A percentile compares a stretch with the other conserved stretches of the same genome.
Evolutionary conservation across 305 asterid species (phyloP).

Genomic region (Coffea humblotiana): DNA sequence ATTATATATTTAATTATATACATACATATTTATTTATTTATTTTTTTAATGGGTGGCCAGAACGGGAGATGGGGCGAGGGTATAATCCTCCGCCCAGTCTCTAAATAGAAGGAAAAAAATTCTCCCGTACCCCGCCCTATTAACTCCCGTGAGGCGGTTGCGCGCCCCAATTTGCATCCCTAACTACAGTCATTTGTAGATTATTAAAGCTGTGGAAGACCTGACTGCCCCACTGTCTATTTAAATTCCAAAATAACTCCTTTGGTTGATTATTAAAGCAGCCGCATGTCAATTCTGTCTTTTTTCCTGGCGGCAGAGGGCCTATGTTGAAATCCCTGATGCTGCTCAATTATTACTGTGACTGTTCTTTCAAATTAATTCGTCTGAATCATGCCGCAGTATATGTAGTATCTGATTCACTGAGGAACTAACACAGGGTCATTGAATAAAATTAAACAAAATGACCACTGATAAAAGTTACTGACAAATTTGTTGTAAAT

Average conservation of each 20-base stretch:
- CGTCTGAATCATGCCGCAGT: conserved; percentile 20
- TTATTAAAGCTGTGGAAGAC: too few species aligned
- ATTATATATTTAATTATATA: too few species aligned
- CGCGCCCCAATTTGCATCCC: too few species aligned
- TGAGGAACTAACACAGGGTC: conserved; percentile 19
- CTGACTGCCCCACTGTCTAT: not conserved
- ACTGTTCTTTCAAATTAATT: conserved; percentile 14
- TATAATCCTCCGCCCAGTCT: too few species aligned
- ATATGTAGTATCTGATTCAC: conserved; percentile 22
- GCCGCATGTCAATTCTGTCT: not conserved
- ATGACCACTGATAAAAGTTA: conserved; percentile 8
- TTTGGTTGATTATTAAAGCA: not conserved
- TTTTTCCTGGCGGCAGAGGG: not conserved
- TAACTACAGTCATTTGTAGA: too few species aligned
- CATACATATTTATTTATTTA: too few species aligned
- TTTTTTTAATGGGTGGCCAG: too few species aligned
- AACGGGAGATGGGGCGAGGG: too few species aligned
- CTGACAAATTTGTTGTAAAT: conserved; percentile 10
- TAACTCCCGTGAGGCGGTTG: too few species aligned
- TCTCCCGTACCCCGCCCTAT: too few species aligned
- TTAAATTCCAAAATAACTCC: not conserved
- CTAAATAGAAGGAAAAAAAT: too few species aligned
- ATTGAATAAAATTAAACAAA: not conserved
- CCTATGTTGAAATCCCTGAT: not conserved
- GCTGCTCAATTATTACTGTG: not conserved